A percentile compares a stretch with the other conserved stretches of the same genome.
These are phyloP conservation scores for Herpetomonas muscarum DNA, from an alignment of 208 protist genomes.

Conservation along the genomic window DNA sequence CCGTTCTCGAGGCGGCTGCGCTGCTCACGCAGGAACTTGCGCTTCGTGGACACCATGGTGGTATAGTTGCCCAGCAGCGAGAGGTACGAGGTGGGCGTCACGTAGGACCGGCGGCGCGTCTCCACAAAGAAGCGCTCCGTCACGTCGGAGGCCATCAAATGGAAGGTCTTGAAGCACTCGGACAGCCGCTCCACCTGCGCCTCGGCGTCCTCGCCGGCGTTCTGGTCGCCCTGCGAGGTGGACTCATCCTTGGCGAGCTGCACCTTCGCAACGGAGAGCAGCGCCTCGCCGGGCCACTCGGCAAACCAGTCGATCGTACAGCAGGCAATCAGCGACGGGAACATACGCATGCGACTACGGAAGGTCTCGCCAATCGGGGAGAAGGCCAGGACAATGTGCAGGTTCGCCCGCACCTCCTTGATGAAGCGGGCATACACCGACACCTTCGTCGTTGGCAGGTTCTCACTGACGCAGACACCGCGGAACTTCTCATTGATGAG, in stretches of 20 bases:
- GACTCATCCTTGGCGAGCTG: conserved; percentile 55
- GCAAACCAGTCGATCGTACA: conserved; percentile 99
- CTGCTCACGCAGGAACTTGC: conserved; percentile 75
- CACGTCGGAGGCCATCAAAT: conserved; percentile 82
- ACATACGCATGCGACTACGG: conserved; percentile 95
- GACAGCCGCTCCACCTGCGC: conserved; percentile 38
- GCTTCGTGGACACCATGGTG: conserved; percentile 80
- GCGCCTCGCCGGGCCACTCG: conserved; percentile 95
- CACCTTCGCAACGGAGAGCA: conserved; percentile 89
- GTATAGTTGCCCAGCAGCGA: conserved; percentile 92
- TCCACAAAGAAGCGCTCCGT: conserved; percentile 91
- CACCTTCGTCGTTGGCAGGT: conserved; percentile 93
- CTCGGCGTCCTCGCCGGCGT: not conserved
- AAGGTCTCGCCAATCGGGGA: conserved; percentile 96
- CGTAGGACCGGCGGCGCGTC: conserved; percentile 94
- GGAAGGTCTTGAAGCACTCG: conserved; percentile 91
- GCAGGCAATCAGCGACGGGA: conserved; percentile 96
- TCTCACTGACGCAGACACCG: conserved; percentile 85
- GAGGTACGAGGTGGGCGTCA: conserved; percentile 98
- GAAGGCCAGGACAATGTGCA: conserved; percentile 96
- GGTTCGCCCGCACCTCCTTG: conserved; percentile 90
- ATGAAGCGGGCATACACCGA: conserved; percentile 95
- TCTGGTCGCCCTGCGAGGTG: conserved; percentile 7
- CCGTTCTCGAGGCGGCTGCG: conserved; percentile 92
- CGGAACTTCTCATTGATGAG: conserved; percentile 94